Base-by-base conservation (phyloP, 164 flowering plant genomes). In the Chimonanthus praecox region DNA sequence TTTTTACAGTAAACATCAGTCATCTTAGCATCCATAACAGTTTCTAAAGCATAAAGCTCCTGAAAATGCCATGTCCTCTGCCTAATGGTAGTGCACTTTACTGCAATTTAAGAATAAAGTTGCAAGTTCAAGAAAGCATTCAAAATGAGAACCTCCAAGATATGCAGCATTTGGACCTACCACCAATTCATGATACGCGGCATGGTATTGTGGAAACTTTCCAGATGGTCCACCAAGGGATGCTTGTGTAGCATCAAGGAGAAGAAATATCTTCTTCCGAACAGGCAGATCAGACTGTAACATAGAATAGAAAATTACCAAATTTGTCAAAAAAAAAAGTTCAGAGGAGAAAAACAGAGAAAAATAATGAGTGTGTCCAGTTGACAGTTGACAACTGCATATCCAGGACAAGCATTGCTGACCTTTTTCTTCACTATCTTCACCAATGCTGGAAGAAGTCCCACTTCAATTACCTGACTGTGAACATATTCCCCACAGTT, bases 351-450 rank as follows among this genome's bases (percentile, higher is more conserved):
- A 58, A 10, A 58, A 58, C 16, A 61, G 20, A 15, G 20, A 16
- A 63, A 21, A 63, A 16, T n/a, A 21, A 8, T n/a, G 20, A 63
- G 65, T 21, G 9, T 43, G n/a, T 21, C 9, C 65, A 63, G 21
- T 63, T 13, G 15, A 63, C 33, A 20, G 33, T 7, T 63, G 44
- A 21, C 44, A 63, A 63, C 21, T 63, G 46, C 66, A 63, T 20
- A 63, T 63, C 9, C 20, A 63, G 18, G 7, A 18, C 50, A 67
- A 65, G 69, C 7, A 68, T 18, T 46, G 33, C 9, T n/a, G 6
- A 95, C 99, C 98, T 92, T 95, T 85, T 89, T 95, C 90, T 95
- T 95, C 66, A 93, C 99, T 76, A 95, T 91, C 86, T 92, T 93
- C 80, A 95, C 97, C 72, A 95, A 87, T 71, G 85, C 63, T 58